Percentiles rank a stretch among this genome's conserved stretches.
These are phyloP conservation scores for Scleromitrula shiraiana DNA, from an alignment of 2,329 filamentous ascomycete genomes.

Conservation along the genomic window DNA sequence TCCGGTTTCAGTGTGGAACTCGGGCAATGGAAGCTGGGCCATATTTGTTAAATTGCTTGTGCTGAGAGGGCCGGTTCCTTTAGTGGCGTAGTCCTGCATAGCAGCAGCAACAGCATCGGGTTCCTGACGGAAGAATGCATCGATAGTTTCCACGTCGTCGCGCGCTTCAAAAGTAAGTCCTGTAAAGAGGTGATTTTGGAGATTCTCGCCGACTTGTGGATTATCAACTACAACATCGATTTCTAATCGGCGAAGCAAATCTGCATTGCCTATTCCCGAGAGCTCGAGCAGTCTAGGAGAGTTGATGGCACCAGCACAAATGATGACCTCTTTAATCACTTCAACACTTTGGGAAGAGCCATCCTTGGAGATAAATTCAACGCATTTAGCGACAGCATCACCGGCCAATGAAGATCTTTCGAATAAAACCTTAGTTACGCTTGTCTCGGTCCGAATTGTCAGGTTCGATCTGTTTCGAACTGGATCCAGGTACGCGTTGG, in stretches of 20 bases:
- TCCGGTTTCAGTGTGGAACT: background rate
- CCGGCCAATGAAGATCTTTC: background rate
- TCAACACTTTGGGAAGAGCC: conserved; percentile 13
- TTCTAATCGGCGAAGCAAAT: conserved; percentile 14
- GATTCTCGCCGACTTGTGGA: conserved; percentile 22
- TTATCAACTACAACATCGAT: conserved; percentile 18
- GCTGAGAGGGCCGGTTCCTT: background rate
- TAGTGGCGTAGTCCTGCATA: background rate
- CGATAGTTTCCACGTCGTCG: background rate
- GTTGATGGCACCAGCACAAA: conserved; percentile 24
- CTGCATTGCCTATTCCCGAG: conserved; percentile 27
- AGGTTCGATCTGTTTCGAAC: background rate
- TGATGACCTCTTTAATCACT: conserved; percentile 29
- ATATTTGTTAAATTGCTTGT: background rate
- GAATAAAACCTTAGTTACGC: background rate
- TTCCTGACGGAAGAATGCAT: background rate
- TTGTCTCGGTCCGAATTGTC: background rate
- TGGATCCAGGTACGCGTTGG: background rate
- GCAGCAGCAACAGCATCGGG: background rate
- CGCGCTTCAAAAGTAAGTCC: background rate
- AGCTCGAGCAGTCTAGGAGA: conserved; percentile 30
- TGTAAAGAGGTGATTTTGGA: conserved; percentile 12
- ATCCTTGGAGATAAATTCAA: conserved; percentile 19
- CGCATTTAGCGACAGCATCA: conserved; percentile 8
- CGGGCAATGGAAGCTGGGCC: background rate